phyloP scores from a whole-genome alignment of 805 yeast genomes.

The Debaryomyces maramus region DNA sequence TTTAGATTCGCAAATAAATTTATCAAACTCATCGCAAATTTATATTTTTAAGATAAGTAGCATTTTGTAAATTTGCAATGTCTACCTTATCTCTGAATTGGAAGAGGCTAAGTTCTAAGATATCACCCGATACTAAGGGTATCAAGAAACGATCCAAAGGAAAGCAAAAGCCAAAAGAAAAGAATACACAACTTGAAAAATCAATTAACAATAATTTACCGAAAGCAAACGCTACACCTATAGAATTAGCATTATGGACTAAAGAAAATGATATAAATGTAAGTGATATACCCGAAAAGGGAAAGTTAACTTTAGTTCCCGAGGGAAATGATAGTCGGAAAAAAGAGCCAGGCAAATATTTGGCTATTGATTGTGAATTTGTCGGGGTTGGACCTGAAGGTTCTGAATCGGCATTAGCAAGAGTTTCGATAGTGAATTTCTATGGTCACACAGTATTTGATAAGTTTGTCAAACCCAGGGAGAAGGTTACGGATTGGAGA shows the following conservation, averaged over 20 bases:
- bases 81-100: constrained; percentile 24
- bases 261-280: constrained; percentile 21
- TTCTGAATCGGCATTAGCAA: constrained; percentile 66
- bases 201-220: not conserved
- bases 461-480: constrained; percentile 71
- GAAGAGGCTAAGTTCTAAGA: constrained; percentile 19
- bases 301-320: constrained; percentile 4
- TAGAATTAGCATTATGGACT: constrained; percentile 25
- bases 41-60: too few species aligned
- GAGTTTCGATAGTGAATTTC: constrained; percentile 85
- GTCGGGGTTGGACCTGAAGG: constrained; percentile 88
- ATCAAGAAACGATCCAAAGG: constrained; percentile 13
- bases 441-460: constrained; percentile 74
- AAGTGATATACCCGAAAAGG: constrained; percentile 12
- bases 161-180: constrained; percentile 11
- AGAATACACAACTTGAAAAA: constrained; percentile 2
- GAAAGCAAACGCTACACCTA: constrained; percentile 8
- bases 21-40: too few species aligned
- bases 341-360: constrained; percentile 61
- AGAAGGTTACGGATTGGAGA: constrained; percentile 83
- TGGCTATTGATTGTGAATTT: constrained; percentile 92
- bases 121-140: constrained; percentile 7
- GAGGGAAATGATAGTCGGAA: constrained; percentile 23
- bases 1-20: too few species aligned
- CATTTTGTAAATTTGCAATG: too few species aligned